These are phyloP conservation scores for Chalaropsis thielavioides DNA, from an alignment of 2,329 filamentous ascomycete genomes.

Conservation along the genomic window DNA sequence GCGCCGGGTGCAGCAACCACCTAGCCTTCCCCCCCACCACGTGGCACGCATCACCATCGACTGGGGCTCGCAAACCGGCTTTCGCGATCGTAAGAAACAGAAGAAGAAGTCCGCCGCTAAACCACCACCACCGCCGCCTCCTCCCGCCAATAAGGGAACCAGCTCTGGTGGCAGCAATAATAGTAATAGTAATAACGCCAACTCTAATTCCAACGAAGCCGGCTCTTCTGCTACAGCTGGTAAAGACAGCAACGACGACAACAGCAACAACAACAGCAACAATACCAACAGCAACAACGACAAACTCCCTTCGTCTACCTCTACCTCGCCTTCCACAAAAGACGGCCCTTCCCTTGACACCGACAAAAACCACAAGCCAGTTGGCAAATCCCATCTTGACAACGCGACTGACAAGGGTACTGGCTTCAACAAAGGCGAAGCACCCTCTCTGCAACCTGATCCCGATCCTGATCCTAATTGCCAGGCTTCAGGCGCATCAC, in stretches of 20 bases:
- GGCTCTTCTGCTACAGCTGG: slow-evolving; percentile 13
- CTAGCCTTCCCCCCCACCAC: slow-evolving; percentile 2
- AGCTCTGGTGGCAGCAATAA: background rate
- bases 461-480: background rate
- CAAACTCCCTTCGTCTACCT: background rate
- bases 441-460: slow-evolving; percentile 4
- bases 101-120: slow-evolving; percentile 16
- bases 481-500: background rate
- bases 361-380: background rate
- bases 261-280: slow-evolving; percentile 7
- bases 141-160: slow-evolving; percentile 11
- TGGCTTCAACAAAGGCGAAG: background rate
- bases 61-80: slow-evolving; percentile 19
- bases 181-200: background rate
- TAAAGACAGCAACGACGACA: slow-evolving; percentile 16
- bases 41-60: slow-evolving; percentile 21
- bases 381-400: background rate
- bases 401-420: background rate
- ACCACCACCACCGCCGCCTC: background rate
- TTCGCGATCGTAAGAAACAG: slow-evolving; percentile 20
- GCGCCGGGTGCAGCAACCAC: background rate
- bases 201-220: background rate
- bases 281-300: background rate
- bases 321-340: background rate
- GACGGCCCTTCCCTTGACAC: slow-evolving; percentile 1